Evolutionary conservation across 495 filamentous ascomycete species (phyloP).

Genomic region (Thermothielavioides terrestris): DNA sequence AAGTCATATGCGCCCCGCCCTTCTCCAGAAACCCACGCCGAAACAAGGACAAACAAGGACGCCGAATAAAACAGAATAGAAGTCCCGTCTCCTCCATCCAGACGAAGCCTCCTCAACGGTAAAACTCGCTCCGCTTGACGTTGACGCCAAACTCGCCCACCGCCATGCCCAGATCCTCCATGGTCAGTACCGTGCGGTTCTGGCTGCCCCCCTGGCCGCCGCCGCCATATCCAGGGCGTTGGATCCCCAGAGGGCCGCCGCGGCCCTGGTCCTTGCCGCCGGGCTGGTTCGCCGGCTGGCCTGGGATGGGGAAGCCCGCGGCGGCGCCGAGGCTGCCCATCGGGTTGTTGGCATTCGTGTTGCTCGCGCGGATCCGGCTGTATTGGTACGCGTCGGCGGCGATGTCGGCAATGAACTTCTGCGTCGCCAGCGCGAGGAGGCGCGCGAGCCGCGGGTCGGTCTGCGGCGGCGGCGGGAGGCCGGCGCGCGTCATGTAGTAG

Average conservation of each 20-base stretch:
- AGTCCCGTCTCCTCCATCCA: no score
- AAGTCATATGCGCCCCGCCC: background rate
- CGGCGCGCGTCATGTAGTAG: conserved; percentile 94
- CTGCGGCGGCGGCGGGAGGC: conserved; percentile 78
- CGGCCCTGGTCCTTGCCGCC: conserved; percentile 51
- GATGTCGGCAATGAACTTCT: conserved; percentile 96
- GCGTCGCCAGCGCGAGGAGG: conserved; percentile 87
- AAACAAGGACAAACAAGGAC: no score
- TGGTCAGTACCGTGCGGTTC: conserved; percentile 89
- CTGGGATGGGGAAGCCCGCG: conserved; percentile 58
- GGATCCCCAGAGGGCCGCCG: conserved; percentile 69
- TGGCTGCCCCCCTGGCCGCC: conserved; percentile 85
- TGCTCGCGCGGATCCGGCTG: conserved; percentile 84
- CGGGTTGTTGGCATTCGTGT: conserved; percentile 76
- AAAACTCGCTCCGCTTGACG: conserved; percentile 94
- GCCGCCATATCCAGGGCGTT: conserved; percentile 84
- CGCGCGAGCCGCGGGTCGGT: conserved; percentile 83
- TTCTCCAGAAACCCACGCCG: background rate
- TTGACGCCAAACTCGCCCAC: conserved; percentile 96
- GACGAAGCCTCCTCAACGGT: conserved; percentile 65
- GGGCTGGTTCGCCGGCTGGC: conserved; percentile 45
- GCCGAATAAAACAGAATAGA: no score
- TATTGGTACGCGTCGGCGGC: conserved; percentile 97
- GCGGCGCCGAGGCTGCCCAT: conserved; percentile 79
- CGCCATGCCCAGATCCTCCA: conserved; percentile 98